A percentile compares a stretch with the other conserved stretches of the same genome.
These are phyloP conservation scores for Geotrichum cucujoidarum DNA, from an alignment of 1,139 yeast genomes.

Conservation along the genomic window DNA sequence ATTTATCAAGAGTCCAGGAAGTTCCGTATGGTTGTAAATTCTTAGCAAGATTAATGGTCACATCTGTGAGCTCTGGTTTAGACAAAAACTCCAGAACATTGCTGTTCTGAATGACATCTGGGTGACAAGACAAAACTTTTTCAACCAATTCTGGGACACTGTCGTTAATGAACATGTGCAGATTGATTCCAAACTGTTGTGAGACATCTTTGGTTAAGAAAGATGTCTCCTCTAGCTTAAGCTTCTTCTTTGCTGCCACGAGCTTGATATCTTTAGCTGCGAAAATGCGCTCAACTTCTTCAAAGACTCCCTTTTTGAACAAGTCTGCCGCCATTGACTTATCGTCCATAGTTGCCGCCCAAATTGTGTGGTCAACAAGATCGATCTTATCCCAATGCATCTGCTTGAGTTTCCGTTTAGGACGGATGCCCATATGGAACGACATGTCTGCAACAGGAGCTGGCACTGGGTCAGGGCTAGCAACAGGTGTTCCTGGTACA, in stretches of 20 bases:
- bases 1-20: slow-evolving; percentile 42
- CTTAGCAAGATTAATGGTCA: slow-evolving; percentile 61
- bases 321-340: slow-evolving; percentile 49
- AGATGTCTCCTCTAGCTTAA: slow-evolving; percentile 47
- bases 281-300: slow-evolving; percentile 74
- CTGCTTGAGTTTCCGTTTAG: slow-evolving; percentile 71
- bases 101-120: slow-evolving; percentile 58
- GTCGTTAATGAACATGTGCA: slow-evolving; percentile 68
- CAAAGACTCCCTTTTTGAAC: slow-evolving; percentile 64
- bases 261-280: slow-evolving; percentile 56
- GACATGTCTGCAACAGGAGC: slow-evolving; percentile 22
- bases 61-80: slow-evolving; percentile 64
- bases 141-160: slow-evolving; percentile 59
- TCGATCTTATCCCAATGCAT: slow-evolving; percentile 91
- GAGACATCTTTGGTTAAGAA: slow-evolving; percentile 76
- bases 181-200: slow-evolving; percentile 86
- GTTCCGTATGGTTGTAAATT: slow-evolving; percentile 69
- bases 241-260: slow-evolving; percentile 34
- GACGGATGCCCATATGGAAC: slow-evolving; percentile 38
- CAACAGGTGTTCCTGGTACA: slow-evolving; percentile 18
- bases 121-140: slow-evolving; percentile 68
- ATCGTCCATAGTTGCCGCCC: slow-evolving; percentile 54
- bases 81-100: slow-evolving; percentile 80
- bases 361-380: slow-evolving; percentile 65
- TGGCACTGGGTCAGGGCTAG: slow-evolving; percentile 26